Evolutionary conservation across 1,139 yeast genomes (phyloP).

Genomic region (Geotrichum bryndzae): DNA sequence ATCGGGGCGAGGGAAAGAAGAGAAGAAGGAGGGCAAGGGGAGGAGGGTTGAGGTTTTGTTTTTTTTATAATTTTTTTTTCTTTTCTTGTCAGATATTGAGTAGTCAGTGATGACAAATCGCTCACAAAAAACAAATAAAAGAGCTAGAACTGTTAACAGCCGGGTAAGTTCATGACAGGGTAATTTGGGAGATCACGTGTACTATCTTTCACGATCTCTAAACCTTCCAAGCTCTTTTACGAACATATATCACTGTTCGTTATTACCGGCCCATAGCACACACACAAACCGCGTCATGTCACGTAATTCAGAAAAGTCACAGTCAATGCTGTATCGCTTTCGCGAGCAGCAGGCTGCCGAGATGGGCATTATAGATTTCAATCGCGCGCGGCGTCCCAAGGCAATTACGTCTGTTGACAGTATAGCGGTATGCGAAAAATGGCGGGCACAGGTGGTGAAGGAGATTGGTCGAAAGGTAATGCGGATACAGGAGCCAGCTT

Average conservation of each 20-base stretch:
- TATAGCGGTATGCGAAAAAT: constrained; percentile 66
- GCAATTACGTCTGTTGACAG: constrained; percentile 49
- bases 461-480: constrained; percentile 61
- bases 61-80: neutral
- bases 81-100: neutral
- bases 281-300: constrained; percentile 46
- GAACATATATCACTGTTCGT: neutral
- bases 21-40: constrained; percentile 15
- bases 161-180: constrained; percentile 11
- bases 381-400: constrained; percentile 47
- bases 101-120: neutral
- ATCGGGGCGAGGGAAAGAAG: constrained; percentile 13
- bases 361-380: constrained; percentile 53
- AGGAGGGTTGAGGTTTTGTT: constrained; percentile 14
- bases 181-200: neutral
- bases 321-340: constrained; percentile 59
- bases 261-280: neutral
- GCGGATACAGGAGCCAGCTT: constrained; percentile 55
- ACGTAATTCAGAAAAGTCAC: constrained; percentile 69
- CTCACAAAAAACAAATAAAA: neutral
- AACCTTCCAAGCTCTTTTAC: neutral
- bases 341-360: constrained; percentile 57
- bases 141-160: neutral
- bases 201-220: neutral
- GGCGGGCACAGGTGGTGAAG: constrained; percentile 58